Evolutionary conservation across 2,329 filamentous ascomycete species (phyloP).

Genomic region (Sclerotinia spermophila): DNA sequence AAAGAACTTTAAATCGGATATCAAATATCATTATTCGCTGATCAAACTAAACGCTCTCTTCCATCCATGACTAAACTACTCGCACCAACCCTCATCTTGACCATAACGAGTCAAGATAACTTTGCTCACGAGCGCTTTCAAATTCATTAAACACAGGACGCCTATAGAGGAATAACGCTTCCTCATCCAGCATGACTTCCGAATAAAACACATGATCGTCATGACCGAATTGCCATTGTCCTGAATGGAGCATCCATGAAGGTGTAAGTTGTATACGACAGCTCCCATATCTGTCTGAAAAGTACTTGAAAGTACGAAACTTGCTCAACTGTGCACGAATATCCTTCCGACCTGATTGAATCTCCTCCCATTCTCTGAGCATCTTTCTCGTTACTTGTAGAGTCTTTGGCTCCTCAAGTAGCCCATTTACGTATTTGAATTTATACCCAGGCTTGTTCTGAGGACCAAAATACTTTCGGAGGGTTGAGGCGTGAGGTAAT

Average conservation of each 20-base stretch:
- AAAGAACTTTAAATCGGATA: neutral
- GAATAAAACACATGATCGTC: neutral
- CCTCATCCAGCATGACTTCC: neutral
- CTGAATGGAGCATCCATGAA: too few relatives aligned
- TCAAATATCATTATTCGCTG: neutral
- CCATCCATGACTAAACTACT: too few relatives aligned
- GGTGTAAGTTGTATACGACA: too few relatives aligned
- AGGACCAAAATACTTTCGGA: neutral
- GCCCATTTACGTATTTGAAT: neutral
- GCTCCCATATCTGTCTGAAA: too few relatives aligned
- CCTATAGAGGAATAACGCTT: neutral
- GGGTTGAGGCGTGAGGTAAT: neutral
- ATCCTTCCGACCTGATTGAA: fast-evolving
- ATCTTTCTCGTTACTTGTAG: neutral
- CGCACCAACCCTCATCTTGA: too few relatives aligned
- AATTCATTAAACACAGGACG: too few relatives aligned
- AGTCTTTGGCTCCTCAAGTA: neutral
- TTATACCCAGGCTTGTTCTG: neutral
- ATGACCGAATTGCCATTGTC: too few relatives aligned
- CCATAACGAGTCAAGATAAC: too few relatives aligned
- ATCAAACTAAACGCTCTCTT: too few relatives aligned
- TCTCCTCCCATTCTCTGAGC: neutral
- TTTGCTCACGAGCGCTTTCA: too few relatives aligned
- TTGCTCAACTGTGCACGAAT: neutral
- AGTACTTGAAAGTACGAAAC: neutral